Evolutionary conservation across 108 stramenopile species (phyloP).

Genomic region (Poteriospumella lacustris): DNA sequence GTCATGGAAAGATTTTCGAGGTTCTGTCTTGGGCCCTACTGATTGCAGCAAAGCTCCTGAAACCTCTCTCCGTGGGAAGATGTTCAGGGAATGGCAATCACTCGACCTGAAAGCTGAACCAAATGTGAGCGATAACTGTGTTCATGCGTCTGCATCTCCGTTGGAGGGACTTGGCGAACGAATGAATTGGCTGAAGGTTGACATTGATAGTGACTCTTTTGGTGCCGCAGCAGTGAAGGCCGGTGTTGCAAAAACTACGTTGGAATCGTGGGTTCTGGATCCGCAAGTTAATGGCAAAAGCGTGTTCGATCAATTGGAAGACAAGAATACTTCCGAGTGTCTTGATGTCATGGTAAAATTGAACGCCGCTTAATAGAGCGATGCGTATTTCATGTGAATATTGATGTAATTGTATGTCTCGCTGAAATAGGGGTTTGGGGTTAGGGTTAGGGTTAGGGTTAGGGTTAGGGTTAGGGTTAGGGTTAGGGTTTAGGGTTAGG

Average conservation of each 20-base stretch:
- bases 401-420: too few relatives aligned
- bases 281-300: constrained; percentile 15
- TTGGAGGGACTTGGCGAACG: constrained; percentile 41
- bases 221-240: constrained; percentile 1
- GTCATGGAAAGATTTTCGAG: constrained; percentile 40
- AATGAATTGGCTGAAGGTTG: constrained; percentile 34
- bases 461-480: too few relatives aligned
- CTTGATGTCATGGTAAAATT: background rate
- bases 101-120: constrained; percentile 23
- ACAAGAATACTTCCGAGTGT: background rate
- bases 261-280: background rate
- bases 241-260: constrained; percentile 10
- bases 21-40: constrained; percentile 35
- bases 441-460: too few relatives aligned
- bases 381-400: too few relatives aligned
- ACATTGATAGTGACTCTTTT: constrained; percentile 25
- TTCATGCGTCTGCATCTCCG: constrained; percentile 36
- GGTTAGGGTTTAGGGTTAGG: too few relatives aligned
- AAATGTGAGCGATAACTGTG: constrained; percentile 30
- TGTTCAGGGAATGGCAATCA: constrained; percentile 11
- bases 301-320: constrained; percentile 19
- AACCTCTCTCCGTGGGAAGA: constrained; percentile 16
- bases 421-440: too few relatives aligned
- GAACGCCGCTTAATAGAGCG: too few relatives aligned
- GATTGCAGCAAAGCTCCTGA: constrained; percentile 28